A percentile compares a stretch with the other conserved stretches of the same genome.
These are phyloP conservation scores for Rickenella mellea DNA, from an alignment of 768 basidiomycete genomes.

Conservation along the genomic window DNA sequence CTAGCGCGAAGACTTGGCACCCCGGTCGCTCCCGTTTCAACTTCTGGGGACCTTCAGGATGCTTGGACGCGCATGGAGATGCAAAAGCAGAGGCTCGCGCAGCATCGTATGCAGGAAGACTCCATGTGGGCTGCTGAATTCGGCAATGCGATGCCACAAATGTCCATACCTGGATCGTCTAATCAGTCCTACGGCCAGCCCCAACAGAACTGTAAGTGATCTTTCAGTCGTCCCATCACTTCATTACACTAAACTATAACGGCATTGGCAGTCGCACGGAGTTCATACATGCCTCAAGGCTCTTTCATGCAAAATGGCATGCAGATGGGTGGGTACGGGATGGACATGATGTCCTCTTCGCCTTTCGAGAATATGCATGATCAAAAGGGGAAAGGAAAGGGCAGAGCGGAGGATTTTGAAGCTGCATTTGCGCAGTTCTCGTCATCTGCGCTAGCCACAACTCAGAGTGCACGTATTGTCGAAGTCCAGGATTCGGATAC, in stretches of 20 bases:
- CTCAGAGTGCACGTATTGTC: conserved; percentile 39
- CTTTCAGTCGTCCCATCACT: not conserved
- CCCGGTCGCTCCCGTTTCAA: conserved; percentile 16
- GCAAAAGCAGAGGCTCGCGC: conserved; percentile 29
- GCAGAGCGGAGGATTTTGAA: conserved; percentile 70
- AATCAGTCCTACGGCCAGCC: not conserved
- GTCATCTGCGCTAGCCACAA: conserved; percentile 35
- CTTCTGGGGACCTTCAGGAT: conserved; percentile 27
- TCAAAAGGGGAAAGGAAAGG: conserved; percentile 71
- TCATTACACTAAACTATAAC: not conserved
- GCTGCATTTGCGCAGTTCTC: conserved; percentile 69
- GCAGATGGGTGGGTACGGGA: conserved; percentile 11
- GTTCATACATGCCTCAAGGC: not conserved
- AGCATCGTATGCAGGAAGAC: conserved; percentile 21
- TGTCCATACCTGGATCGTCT: not conserved
- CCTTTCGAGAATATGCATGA: conserved; percentile 16
- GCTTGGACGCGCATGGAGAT: conserved; percentile 43
- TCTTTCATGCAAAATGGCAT: not conserved
- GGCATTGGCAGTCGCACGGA: not conserved
- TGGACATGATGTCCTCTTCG: conserved; percentile 9
- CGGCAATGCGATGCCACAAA: conserved; percentile 12
- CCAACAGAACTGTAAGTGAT: not conserved
- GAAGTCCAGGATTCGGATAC: conserved; percentile 35
- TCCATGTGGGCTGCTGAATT: conserved; percentile 56
- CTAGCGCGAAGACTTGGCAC: conserved; percentile 14